Evolutionary conservation across 1,139 yeast genomes (phyloP).

Genomic region (Candida sojae): DNA sequence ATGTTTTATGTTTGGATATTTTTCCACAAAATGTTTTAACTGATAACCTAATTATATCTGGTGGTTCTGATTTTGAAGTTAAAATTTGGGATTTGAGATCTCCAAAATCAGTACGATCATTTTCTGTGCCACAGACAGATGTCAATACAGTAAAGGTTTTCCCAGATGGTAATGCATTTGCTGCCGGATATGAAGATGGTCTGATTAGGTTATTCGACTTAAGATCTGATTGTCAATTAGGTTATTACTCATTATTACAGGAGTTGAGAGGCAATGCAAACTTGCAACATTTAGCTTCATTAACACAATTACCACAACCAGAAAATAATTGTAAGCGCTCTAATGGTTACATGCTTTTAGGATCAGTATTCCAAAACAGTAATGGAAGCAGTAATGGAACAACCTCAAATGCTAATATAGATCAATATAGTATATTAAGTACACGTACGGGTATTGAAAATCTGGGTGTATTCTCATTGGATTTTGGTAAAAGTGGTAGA

Average conservation of each 20-base stretch:
- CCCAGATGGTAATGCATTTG: slow-evolving; percentile 69
- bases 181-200: slow-evolving; percentile 82
- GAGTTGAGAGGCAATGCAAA: slow-evolving; percentile 8
- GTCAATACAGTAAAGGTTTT: slow-evolving; percentile 66
- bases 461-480: slow-evolving; percentile 70
- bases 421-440: slow-evolving; percentile 9
- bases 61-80: slow-evolving; percentile 75
- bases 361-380: slow-evolving; percentile 1
- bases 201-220: slow-evolving; percentile 70
- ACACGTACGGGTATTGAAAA: slow-evolving; percentile 44
- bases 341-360: slow-evolving; percentile 1
- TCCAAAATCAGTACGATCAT: slow-evolving; percentile 57
- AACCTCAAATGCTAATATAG: neutral
- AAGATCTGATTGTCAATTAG: slow-evolving; percentile 73
- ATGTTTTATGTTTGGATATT: slow-evolving; percentile 60
- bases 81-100: slow-evolving; percentile 72
- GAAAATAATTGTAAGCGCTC: neutral
- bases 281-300: slow-evolving; percentile 5
- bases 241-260: slow-evolving; percentile 44
- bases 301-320: neutral
- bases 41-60: slow-evolving; percentile 55
- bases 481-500: slow-evolving; percentile 76
- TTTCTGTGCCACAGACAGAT: slow-evolving; percentile 64
- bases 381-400: slow-evolving; percentile 2
- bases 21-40: slow-evolving; percentile 22